phyloP scores from a whole-genome alignment of 257 asterid species.

The Solanum lycopersicoides region DNA sequence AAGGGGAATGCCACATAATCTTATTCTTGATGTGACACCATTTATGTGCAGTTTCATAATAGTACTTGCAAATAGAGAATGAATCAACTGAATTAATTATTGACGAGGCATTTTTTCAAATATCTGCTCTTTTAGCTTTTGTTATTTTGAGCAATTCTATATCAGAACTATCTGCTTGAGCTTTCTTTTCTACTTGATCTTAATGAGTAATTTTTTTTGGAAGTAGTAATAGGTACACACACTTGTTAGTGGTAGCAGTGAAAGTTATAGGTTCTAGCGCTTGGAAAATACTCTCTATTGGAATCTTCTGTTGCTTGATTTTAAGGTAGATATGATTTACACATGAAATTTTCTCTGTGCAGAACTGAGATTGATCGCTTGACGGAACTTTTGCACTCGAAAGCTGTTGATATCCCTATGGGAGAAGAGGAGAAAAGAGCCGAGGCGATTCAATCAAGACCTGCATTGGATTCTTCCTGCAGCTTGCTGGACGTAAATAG shows the following conservation, averaged over 20 bases:
- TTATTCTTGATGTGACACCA: neutral
- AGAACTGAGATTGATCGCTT: conserved; percentile 69
- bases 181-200: neutral
- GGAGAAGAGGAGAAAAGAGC: conserved; percentile 12
- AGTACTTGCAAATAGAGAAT: neutral
- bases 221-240: neutral
- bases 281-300: neutral
- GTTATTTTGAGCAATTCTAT: neutral
- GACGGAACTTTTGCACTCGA: conserved; percentile 65
- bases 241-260: neutral
- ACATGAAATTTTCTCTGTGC: conserved; percentile 10
- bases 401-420: conserved; percentile 33
- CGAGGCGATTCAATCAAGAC: conserved; percentile 18
- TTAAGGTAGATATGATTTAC: neutral
- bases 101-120: neutral
- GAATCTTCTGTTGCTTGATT: neutral
- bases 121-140: neutral
- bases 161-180: neutral
- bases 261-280: neutral
- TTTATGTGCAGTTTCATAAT: neutral
- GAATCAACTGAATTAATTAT: neutral
- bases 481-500: conserved; percentile 21
- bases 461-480: conserved; percentile 15
- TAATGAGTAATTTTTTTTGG: neutral
- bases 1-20: neutral